Conservation (phyloP, 2,329 filamentous ascomycete genomes). For the Aspergillus sp. region DNA sequence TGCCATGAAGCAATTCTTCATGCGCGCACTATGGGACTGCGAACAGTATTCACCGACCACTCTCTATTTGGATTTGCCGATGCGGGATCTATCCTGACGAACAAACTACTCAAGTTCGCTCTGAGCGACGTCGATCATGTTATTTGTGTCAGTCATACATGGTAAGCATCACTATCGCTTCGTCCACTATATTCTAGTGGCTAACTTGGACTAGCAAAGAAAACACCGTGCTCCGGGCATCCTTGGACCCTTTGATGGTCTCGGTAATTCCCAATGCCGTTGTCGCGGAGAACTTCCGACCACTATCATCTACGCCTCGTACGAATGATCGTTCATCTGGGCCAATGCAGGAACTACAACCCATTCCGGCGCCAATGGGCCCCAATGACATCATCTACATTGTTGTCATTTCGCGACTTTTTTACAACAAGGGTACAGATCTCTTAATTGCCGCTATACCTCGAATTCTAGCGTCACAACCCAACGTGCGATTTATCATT, state of each 20-base stretch:
- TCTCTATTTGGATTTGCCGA: constrained; percentile 97
- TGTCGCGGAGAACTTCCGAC: constrained; percentile 92
- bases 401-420: constrained; percentile 93
- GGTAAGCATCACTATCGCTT: constrained; percentile 55
- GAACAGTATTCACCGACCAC: constrained; percentile 96
- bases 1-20: constrained; percentile 95
- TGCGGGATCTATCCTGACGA: constrained; percentile 90
- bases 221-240: constrained; percentile 92
- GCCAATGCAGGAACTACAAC: constrained; percentile 37
- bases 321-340: constrained; percentile 25
- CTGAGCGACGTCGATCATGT: constrained; percentile 97
- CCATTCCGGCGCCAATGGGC: constrained; percentile 67
- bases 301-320: constrained; percentile 56
- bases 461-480: constrained; percentile 81
- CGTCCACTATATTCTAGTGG: not conserved
- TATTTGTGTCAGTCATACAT: constrained; percentile 97
- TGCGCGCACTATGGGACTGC: constrained; percentile 90
- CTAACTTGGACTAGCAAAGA: constrained; percentile 68
- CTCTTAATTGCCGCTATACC: constrained; percentile 95
- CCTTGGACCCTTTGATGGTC: constrained; percentile 92
- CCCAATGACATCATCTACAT: constrained; percentile 90
- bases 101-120: constrained; percentile 94
- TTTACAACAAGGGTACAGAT: constrained; percentile 98
- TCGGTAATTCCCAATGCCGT: constrained; percentile 98
- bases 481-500: constrained; percentile 95